Evolutionary conservation across 805 yeast species (phyloP).

Genomic region (Danielia oregonensis): DNA sequence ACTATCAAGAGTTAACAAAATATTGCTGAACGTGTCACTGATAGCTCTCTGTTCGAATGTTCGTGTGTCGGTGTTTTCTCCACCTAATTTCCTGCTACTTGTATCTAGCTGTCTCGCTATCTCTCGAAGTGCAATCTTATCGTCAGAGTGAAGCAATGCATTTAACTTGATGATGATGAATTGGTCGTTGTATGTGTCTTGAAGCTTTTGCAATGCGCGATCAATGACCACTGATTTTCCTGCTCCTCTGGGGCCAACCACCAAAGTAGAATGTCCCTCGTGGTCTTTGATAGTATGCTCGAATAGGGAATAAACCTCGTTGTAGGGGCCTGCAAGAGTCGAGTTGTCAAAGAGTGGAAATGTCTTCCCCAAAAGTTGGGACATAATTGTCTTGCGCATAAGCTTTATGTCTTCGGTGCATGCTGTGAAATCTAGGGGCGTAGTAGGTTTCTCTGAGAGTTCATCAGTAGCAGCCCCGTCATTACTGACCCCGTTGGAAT

Average conservation of each 20-base stretch:
- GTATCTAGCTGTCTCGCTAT: constrained; percentile 80
- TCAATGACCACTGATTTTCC: constrained; percentile 72
- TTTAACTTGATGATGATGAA: constrained; percentile 63
- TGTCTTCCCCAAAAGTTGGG: constrained; percentile 10
- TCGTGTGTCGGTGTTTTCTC: constrained; percentile 13
- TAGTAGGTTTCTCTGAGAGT: too few species aligned
- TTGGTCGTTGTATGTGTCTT: constrained; percentile 38
- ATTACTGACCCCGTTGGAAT: too few species aligned
- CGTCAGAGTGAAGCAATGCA: constrained; percentile 73
- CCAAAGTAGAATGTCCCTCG: constrained; percentile 77
- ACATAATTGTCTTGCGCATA: constrained; percentile 7
- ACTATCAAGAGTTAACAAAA: constrained; percentile 42
- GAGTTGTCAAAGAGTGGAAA: constrained; percentile 8
- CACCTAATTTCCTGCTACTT: constrained; percentile 15
- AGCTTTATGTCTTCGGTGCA: constrained; percentile 4
- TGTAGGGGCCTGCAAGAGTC: constrained; percentile 28
- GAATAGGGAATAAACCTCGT: constrained; percentile 54
- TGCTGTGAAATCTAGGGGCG: neutral
- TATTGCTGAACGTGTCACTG: constrained; percentile 58
- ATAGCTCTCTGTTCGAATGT: constrained; percentile 49
- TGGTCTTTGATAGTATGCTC: constrained; percentile 60
- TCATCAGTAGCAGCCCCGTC: too few species aligned
- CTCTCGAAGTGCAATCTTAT: constrained; percentile 74
- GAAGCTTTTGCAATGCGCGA: constrained; percentile 48
- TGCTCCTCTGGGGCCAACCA: constrained; percentile 75